These are phyloP conservation scores for Backusella circina DNA, from an alignment of 192 early-diverging fungal species.

Conservation along the genomic window DNA sequence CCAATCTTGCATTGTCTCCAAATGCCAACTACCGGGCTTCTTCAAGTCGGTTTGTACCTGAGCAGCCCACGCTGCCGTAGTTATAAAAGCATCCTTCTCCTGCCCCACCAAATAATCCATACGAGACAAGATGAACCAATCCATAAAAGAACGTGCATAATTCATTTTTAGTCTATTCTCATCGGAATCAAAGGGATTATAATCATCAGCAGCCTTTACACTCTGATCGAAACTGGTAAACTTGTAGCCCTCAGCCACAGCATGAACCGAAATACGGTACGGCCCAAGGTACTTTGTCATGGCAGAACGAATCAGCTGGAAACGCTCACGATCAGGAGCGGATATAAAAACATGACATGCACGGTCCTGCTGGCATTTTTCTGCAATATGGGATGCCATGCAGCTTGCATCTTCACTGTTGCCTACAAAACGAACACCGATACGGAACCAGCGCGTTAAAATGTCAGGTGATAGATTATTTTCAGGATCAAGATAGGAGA, in stretches of 20 bases:
- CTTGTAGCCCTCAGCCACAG: slow-evolving; percentile 2
- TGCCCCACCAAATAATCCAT: slow-evolving; percentile 29
- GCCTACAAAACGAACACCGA: slow-evolving; percentile 4
- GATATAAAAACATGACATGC: slow-evolving; percentile 23
- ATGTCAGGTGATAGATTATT: not conserved
- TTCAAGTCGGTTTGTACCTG: slow-evolving; percentile 21
- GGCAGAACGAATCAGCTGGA: not conserved
- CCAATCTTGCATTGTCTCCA: not conserved
- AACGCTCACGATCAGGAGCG: not conserved
- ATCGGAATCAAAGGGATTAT: not conserved
- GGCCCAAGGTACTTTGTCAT: not conserved
- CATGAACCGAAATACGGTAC: slow-evolving; percentile 1
- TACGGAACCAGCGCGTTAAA: slow-evolving; percentile 11
- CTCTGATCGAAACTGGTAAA: not conserved
- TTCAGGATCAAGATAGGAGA: slow-evolving; percentile 18
- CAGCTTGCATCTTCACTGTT: not conserved
- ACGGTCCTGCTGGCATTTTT: not conserved
- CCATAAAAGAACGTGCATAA: slow-evolving; percentile 29
- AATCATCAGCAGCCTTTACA: not conserved
- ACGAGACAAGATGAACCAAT: slow-evolving; percentile 30
- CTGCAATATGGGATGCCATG: not conserved
- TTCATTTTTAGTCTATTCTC: slow-evolving; percentile 8
- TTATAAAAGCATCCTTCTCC: slow-evolving; percentile 12
- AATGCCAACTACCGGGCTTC: not conserved
- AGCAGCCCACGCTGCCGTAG: slow-evolving; percentile 31